Percentiles rank a stretch among this genome's conserved stretches.
These are phyloP conservation scores for Neolentinus lepideus DNA, from an alignment of 1,284 basidiomycete genomes.

Conservation along the genomic window DNA sequence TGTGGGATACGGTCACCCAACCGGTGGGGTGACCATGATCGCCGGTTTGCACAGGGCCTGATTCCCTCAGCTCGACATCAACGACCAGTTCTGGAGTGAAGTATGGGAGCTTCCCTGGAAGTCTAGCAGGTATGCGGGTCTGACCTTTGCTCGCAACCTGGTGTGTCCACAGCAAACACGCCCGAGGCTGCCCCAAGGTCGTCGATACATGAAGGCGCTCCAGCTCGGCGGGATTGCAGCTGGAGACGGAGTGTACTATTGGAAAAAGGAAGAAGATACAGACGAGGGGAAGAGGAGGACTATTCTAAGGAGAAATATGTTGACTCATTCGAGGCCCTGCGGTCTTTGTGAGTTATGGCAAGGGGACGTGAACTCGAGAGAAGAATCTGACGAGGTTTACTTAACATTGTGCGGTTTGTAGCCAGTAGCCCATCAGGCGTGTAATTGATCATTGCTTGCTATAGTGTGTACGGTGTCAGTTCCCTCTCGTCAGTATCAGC, in stretches of 20 bases:
- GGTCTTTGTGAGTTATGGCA: too few relatives aligned
- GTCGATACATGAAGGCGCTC: not conserved
- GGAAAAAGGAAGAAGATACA: not conserved
- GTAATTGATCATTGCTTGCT: too few relatives aligned
- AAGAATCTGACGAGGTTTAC: too few relatives aligned
- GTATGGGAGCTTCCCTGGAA: not conserved
- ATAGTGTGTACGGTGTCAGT: not conserved
- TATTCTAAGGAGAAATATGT: too few relatives aligned
- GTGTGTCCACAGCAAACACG: not conserved
- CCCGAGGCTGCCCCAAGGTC: not conserved
- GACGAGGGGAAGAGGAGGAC: too few relatives aligned
- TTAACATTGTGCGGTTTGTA: too few relatives aligned
- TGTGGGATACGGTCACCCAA: not conserved
- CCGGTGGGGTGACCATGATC: not conserved
- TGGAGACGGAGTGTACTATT: not conserved
- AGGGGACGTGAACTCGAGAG: too few relatives aligned
- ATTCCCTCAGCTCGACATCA: not conserved
- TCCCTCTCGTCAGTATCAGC: too few relatives aligned
- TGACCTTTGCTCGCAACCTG: not conserved
- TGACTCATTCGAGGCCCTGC: too few relatives aligned
- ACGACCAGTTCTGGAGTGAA: not conserved
- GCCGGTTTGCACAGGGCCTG: not conserved
- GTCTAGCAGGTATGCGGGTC: not conserved
- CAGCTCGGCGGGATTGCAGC: not conserved
- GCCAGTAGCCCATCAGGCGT: too few relatives aligned